Conservation (phyloP, 108 stramenopile species). For the Skeletonema marinoi region DNA sequence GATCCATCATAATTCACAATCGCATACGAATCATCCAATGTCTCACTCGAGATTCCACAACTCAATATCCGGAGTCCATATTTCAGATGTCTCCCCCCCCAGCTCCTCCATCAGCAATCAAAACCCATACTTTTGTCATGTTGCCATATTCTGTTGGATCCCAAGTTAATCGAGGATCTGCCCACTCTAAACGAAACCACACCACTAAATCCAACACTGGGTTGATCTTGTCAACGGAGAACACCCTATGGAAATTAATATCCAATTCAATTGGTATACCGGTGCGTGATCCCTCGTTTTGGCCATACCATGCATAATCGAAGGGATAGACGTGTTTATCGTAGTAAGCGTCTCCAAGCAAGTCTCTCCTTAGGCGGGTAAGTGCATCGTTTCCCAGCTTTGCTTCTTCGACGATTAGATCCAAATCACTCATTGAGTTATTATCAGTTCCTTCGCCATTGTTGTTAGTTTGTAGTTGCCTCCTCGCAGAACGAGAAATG, state of each 20-base stretch:
- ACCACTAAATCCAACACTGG: constrained; percentile 47
- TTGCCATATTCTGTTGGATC: constrained; percentile 31
- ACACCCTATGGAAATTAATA: constrained; percentile 49
- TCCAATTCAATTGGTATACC: constrained; percentile 45
- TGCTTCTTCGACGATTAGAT: constrained; percentile 9
- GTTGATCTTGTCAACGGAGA: constrained; percentile 23
- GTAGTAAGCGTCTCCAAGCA: constrained; percentile 14
- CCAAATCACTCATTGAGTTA: neutral
- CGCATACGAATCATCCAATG: constrained; percentile 42
- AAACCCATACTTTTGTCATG: constrained; percentile 39
- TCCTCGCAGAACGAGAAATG: constrained; percentile 5
- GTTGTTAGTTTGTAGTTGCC: neutral
- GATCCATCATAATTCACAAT: constrained; percentile 25
- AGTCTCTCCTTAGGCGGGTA: constrained; percentile 12
- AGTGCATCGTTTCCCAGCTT: constrained; percentile 6
- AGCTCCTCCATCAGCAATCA: constrained; percentile 29
- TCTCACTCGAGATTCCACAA: constrained; percentile 39
- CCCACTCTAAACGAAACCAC: constrained; percentile 49
- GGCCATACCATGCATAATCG: constrained; percentile 37
- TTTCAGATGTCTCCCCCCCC: constrained; percentile 49
- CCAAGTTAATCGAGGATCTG: constrained; percentile 46
- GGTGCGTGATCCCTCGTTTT: constrained; percentile 1
- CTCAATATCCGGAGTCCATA: constrained; percentile 58
- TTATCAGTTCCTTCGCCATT: neutral
- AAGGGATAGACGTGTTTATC: constrained; percentile 42